These are phyloP conservation scores for Trichosanthes truncata DNA, from an alignment of 306 rosid species.

Conservation along the genomic window DNA sequence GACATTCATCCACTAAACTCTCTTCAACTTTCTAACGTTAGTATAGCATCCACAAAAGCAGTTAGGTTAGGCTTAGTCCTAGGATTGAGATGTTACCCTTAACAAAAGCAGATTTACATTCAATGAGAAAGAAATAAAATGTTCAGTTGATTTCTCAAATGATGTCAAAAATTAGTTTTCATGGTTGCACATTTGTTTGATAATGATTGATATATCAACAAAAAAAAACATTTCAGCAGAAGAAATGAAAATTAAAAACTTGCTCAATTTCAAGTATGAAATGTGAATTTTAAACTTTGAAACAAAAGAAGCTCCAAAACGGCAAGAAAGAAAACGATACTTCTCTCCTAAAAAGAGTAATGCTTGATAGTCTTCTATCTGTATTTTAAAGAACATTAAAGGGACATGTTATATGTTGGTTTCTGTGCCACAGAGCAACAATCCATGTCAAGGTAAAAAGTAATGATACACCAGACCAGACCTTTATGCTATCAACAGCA, in stretches of 20 bases:
- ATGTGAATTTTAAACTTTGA: neutral
- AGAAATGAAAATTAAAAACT: neutral
- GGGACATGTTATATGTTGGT: neutral
- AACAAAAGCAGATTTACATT: neutral
- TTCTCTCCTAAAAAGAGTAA: neutral
- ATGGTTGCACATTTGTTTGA: neutral
- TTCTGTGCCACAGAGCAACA: neutral
- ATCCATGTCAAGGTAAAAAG: neutral
- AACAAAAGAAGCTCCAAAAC: neutral
- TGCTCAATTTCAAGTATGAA: neutral
- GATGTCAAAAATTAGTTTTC: neutral
- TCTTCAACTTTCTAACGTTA: neutral
- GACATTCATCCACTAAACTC: neutral
- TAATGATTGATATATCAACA: neutral
- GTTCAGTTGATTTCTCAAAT: neutral
- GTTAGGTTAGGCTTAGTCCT: neutral
- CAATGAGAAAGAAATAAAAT: neutral
- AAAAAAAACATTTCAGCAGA: neutral
- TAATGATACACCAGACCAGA: conserved; percentile 15
- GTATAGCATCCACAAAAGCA: neutral
- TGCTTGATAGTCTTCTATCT: neutral
- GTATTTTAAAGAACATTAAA: neutral
- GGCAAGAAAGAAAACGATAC: neutral
- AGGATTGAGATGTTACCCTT: neutral
- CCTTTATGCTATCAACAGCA: conserved; percentile 66